phyloP scores from a whole-genome alignment of 495 filamentous ascomycete species.

The Talaromyces proteolyticus region DNA sequence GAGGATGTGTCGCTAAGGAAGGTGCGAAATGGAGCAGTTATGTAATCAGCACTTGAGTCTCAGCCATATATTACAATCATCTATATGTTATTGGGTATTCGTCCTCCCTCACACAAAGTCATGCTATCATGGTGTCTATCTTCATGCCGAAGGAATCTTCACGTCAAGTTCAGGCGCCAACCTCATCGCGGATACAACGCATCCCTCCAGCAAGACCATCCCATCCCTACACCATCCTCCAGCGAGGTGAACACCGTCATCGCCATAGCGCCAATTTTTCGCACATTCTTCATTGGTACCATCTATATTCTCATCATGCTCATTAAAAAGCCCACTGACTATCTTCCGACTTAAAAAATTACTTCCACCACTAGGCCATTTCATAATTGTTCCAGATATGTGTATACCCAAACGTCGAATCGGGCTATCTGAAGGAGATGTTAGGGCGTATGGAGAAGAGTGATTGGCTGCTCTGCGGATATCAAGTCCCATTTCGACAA shows the following conservation, averaged over 20 bases:
- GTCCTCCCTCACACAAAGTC: neutral
- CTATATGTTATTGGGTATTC: neutral
- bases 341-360: conserved; percentile 7
- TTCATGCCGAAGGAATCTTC: neutral
- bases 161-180: neutral
- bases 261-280: conserved; percentile 41
- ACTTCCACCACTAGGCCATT: too few species aligned
- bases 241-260: conserved; percentile 42
- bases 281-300: conserved; percentile 1
- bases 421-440: too few species aligned
- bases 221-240: conserved; percentile 63
- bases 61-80: too few species aligned
- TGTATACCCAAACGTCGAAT: too few species aligned
- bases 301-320: neutral
- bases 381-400: too few species aligned
- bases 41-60: too few species aligned
- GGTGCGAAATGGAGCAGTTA: too few species aligned
- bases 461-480: too few species aligned
- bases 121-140: neutral
- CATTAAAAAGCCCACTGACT: conserved; percentile 28
- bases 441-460: too few species aligned
- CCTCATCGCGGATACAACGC: conserved; percentile 36
- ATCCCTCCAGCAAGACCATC: conserved; percentile 57
- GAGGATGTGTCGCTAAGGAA: too few species aligned
- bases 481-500: too few species aligned